Base-by-base conservation (phyloP, 352 stramenopile species). In the Phytopythium chamaehyphon region DNA sequence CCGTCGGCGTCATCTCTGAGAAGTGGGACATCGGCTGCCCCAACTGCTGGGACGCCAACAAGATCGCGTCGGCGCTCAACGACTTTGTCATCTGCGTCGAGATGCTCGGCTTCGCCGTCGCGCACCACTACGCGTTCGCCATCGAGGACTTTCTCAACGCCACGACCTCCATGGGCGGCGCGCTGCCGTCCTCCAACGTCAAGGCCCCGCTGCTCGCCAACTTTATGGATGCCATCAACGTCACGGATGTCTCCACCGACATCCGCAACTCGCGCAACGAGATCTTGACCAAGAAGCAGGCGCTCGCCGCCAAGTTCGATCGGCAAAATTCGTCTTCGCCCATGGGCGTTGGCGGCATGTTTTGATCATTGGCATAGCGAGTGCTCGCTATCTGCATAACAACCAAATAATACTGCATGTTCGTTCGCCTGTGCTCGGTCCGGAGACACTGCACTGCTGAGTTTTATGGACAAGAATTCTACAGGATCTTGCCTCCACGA, bases 21-120 rank as follows among this genome's bases (percentile, higher is more conserved):
- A 76, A 83, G 51, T 94, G 78, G 80, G 67, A 82, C 48, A 96
- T 94, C 31, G 80, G 85, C 6, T 95, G 83, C 48, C 82, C 82
- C 10, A 62, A 88, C 33, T 96, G 80, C 59, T 95, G 81, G 85
- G 72, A 82, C 51, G 80, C 84, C 9, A 76, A 87, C 42, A 90
- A 92, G 50, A 90, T 96, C 59, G 83, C 76, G 15, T 95, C 90
- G 45, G 91, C 82, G 36, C 65, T 98, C 26, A 95, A 97, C 50
- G 88, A 98, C 73, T 95, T 97, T 59, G 71, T 98, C 61, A 98
- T 98, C 57, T 98, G 93, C 61, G 75, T 96, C 26, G 93, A 98
- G 59, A 98, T 98, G 93, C 76, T 98, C 47, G 76, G 93, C 45
- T 95, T 96, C 47, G 89, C 91, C 6, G 55, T 97, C 19, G 88